Conservation (phyloP, 169 alveolate genomes). For the Plasmodium malariae region DNA sequence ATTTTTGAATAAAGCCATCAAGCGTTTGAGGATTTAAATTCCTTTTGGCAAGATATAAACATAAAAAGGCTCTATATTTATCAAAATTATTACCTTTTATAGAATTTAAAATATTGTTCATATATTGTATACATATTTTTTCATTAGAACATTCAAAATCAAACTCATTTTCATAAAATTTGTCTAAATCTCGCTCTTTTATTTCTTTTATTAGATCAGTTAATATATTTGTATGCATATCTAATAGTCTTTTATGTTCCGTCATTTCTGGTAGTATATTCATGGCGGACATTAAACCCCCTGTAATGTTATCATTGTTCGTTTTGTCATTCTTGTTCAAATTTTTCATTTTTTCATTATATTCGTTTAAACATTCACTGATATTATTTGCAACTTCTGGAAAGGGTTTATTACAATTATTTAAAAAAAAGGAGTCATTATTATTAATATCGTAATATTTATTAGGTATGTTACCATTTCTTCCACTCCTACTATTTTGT, state of each 20-base stretch:
- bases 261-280: conserved; percentile 90
- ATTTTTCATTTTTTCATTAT: conserved; percentile 81
- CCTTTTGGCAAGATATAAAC: conserved; percentile 78
- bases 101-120: conserved; percentile 81
- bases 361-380: conserved; percentile 80
- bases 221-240: conserved; percentile 89
- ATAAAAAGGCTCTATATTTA: conserved; percentile 82
- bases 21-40: conserved; percentile 50
- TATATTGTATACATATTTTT: conserved; percentile 79
- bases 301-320: conserved; percentile 76
- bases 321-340: conserved; percentile 65
- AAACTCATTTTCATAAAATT: conserved; percentile 85
- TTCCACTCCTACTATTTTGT: background rate
- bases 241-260: conserved; percentile 88
- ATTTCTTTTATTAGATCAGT: conserved; percentile 88
- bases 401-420: conserved; percentile 80
- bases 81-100: conserved; percentile 79
- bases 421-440: conserved; percentile 79
- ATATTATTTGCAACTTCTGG: conserved; percentile 86
- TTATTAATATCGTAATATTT: conserved; percentile 80
- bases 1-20: conserved; percentile 78
- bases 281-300: conserved; percentile 86
- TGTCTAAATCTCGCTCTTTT: conserved; percentile 87
- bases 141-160: conserved; percentile 84
- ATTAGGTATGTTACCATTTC: background rate